Evolutionary conservation across 108 stramenopile genomes (phyloP).

Genomic region (Skeletonema tropicum): DNA sequence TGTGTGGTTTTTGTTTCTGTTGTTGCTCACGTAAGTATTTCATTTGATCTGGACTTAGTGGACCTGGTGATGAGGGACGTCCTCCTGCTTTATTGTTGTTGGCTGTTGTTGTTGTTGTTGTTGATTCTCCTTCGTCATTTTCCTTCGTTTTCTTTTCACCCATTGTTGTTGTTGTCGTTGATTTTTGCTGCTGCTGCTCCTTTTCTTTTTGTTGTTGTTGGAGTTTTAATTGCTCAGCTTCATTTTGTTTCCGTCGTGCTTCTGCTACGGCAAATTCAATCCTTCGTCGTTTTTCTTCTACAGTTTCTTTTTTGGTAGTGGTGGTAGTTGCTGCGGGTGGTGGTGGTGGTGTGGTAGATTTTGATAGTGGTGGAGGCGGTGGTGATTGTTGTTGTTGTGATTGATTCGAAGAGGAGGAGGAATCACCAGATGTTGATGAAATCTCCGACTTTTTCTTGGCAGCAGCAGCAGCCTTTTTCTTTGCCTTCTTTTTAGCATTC

Average conservation of each 20-base stretch:
- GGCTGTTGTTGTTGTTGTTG: not conserved
- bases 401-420: not conserved
- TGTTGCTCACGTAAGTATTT: conserved; percentile 1
- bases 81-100: too few relatives aligned
- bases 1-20: not conserved
- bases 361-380: not conserved
- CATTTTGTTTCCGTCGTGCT: conserved; percentile 4
- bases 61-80: not conserved
- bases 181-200: not conserved
- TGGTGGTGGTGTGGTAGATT: too few relatives aligned
- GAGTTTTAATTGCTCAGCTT: not conserved
- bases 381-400: not conserved
- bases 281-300: not conserved
- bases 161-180: too few relatives aligned
- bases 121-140: not conserved
- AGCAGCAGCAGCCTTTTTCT: conserved; percentile 7
- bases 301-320: not conserved
- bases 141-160: not conserved
- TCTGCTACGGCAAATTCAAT: not conserved
- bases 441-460: not conserved
- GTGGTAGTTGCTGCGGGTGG: not conserved
- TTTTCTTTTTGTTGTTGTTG: not conserved
- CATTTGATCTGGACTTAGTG: conserved; percentile 6
- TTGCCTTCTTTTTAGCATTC: conserved; percentile 12
- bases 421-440: not conserved